Evolutionary conservation across 345 rosid genomes (phyloP), one percentile per base, ranked within the genome.

Genomic region (Turritis glabra): DNA sequence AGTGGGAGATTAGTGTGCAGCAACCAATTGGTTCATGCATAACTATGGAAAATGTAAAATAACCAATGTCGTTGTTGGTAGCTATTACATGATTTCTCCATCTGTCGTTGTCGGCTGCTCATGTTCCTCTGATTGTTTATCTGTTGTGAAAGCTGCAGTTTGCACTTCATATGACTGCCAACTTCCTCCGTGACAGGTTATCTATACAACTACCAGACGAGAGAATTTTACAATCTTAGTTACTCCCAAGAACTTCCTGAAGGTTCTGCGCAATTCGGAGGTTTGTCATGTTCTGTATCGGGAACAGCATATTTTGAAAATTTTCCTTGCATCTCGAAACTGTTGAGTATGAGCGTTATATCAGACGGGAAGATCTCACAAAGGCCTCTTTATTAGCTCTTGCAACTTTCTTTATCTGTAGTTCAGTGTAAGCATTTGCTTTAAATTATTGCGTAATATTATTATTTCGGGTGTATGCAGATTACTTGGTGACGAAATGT

Each of bases 401-500:
- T 44, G 51, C 17, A 55, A 37, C 27, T 54, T 35, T 64, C 26
- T 53, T 33, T 64, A 63, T 63, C 35, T 37, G 33, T 64, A 63
- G 53, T 37, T 48, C 8, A 23, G 54, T 64, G 65, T 60, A 53
- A n/a, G 44, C 63, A 58, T 21, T 29, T 58, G 22, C 21, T 9
- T 13, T 52, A 29, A 53, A 51, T 8, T 19, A 54, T 55, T 17
- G 30, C 19, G 57, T 25, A 25, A 54, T 71, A 57, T 29, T 22
- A 29, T 27, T 57, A 53, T 12, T 19, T 52, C 44, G 41, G 55
- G 51, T 75, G 27, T 43, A 18, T 85, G 87, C 87, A 96, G 99
- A 96, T 75, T 96, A 96, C 82, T 87, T 96, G 74, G 99, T 96
- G 80, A 90, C 87, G 17, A 96, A 96, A 79, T 96, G 98, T 76